A percentile compares a stretch with the other conserved stretches of the same genome.
Conservation (phyloP, 2,329 filamentous ascomycete species). For the Dothideomycetidae sp. region DNA sequence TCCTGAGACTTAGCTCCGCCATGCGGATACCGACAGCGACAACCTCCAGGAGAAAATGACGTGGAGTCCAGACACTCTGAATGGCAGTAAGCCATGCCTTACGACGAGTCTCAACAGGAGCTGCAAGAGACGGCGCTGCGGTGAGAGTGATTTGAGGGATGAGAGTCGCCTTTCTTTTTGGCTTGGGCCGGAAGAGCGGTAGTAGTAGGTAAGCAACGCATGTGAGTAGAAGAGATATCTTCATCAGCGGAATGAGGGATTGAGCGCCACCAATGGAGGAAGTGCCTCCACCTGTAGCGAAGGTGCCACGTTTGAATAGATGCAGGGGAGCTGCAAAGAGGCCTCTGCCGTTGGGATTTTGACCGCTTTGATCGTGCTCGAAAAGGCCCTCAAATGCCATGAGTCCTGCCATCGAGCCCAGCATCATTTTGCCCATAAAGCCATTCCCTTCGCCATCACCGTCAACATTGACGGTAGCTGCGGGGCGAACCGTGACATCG, state of each 20-base stretch:
- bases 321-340: conserved; percentile 30
- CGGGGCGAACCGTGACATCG: conserved; percentile 21
- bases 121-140: conserved; percentile 56
- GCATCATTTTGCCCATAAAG: conserved; percentile 65
- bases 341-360: conserved; percentile 26
- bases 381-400: conserved; percentile 81
- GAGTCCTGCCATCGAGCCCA: conserved; percentile 77
- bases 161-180: conserved; percentile 31
- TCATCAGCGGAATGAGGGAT: conserved; percentile 30
- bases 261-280: conserved; percentile 13
- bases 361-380: conserved; percentile 44
- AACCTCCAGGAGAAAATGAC: conserved; percentile 74
- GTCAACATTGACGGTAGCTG: conserved; percentile 28
- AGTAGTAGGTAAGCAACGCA: conserved; percentile 43
- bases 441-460: conserved; percentile 29
- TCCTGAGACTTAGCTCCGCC: conserved; percentile 65
- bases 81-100: conserved; percentile 89
- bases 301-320: conserved; percentile 20
- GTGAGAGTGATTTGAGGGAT: conserved; percentile 26
- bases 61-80: conserved; percentile 82
- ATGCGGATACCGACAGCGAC: conserved; percentile 68
- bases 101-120: conserved; percentile 69
- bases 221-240: conserved; percentile 37
- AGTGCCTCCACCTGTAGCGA: conserved; percentile 5
- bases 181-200: conserved; percentile 42